These are phyloP conservation scores for Handroanthus guayacan DNA, from an alignment of 257 asterid species.

Conservation along the genomic window DNA sequence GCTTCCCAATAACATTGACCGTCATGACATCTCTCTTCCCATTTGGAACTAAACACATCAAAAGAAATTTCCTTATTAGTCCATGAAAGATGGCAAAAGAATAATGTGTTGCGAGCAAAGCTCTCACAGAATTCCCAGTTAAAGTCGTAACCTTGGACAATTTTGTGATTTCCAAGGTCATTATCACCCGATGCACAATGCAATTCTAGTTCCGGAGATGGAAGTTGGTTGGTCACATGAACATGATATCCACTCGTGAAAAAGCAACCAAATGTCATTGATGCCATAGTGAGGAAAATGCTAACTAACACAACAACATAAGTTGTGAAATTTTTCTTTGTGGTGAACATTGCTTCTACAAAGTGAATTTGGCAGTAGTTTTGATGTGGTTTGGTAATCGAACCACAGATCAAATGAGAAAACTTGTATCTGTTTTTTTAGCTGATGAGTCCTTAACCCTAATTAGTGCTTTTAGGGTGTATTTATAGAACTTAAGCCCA, in stretches of 20 bases:
- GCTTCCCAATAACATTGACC: neutral
- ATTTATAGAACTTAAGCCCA: too few species aligned
- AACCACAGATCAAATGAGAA: too few species aligned
- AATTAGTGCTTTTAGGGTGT: too few species aligned
- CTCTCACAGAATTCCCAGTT: constrained; percentile 1
- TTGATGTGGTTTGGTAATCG: too few species aligned
- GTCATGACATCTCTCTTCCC: neutral
- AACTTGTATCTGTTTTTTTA: too few species aligned
- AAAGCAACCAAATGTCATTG: neutral
- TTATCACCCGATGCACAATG: neutral
- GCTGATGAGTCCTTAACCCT: too few species aligned
- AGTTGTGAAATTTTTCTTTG: neutral
- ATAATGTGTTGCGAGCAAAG: neutral
- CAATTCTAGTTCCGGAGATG: neutral
- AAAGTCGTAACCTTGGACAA: neutral
- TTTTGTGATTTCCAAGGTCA: neutral
- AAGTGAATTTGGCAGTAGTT: too few species aligned
- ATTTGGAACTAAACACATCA: neutral
- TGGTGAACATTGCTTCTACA: neutral
- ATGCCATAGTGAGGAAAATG: neutral
- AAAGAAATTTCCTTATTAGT: neutral
- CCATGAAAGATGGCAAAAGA: neutral
- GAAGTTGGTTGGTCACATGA: neutral
- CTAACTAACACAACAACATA: neutral
- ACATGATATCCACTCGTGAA: neutral